phyloP scores from a whole-genome alignment of 441 rosid genomes.

The Pelargonium myrrhifolium region DNA sequence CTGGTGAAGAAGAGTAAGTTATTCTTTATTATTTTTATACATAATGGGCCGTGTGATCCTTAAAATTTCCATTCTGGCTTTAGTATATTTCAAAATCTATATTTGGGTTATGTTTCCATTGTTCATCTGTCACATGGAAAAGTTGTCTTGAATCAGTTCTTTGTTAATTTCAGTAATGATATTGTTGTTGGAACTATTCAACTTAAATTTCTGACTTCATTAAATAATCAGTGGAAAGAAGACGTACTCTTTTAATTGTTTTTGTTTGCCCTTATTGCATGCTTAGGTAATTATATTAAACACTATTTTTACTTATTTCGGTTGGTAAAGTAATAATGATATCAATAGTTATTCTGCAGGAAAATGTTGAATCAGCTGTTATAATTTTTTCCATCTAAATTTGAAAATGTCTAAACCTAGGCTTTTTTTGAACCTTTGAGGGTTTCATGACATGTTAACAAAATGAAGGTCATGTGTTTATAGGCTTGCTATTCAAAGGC shows the following conservation, averaged over 20 bases:
- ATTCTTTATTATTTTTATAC: slow-evolving; percentile 11
- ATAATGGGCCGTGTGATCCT: not conserved
- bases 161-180: not conserved
- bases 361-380: not conserved
- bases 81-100: not conserved
- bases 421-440: not conserved
- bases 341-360: not conserved
- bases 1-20: slow-evolving; percentile 98
- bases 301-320: too few relatives aligned
- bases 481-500: slow-evolving; percentile 96
- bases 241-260: too few relatives aligned
- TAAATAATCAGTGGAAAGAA: too few relatives aligned
- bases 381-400: not conserved
- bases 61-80: not conserved
- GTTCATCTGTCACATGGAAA: not conserved
- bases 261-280: too few relatives aligned
- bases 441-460: not conserved
- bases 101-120: not conserved
- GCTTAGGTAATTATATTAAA: too few relatives aligned
- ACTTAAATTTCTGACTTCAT: too few relatives aligned
- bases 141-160: not conserved
- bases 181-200: too few relatives aligned
- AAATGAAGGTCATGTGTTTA: slow-evolving; percentile 12
- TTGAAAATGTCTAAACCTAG: not conserved
- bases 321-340: not conserved